Conservation (phyloP, 179 eudicot species). For the Spinacia oleracea region DNA sequence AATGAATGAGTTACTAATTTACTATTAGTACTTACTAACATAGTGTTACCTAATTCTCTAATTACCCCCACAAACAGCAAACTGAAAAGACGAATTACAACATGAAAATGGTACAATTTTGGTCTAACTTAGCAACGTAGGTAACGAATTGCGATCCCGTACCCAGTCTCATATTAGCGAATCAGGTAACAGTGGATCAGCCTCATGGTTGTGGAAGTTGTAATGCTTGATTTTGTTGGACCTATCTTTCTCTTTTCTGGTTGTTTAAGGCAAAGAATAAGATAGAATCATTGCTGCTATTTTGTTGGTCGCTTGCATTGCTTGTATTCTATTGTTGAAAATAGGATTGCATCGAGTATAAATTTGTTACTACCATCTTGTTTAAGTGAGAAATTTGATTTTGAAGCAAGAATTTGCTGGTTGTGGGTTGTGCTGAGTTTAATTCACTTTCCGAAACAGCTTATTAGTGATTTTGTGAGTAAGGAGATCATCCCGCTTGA, state of each 20-base stretch:
- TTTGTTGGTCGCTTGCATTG: not conserved
- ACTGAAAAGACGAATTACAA: no score
- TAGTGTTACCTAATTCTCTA: no score
- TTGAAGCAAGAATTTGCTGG: not conserved
- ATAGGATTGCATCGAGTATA: not conserved
- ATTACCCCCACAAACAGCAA: no score
- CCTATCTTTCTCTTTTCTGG: not conserved
- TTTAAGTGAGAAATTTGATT: not conserved
- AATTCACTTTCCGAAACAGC: constrained; percentile 38
- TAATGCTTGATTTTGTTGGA: not conserved
- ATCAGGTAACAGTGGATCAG: not conserved
- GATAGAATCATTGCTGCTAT: not conserved
- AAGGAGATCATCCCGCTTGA: constrained; percentile 68
- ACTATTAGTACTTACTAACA: not conserved
- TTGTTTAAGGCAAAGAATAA: not conserved
- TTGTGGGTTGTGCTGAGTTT: constrained; percentile 9
- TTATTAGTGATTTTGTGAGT: constrained; percentile 66
- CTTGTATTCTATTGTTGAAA: not conserved
- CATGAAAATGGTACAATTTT: no score
- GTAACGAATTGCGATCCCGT: no score
- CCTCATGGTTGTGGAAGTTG: not conserved
- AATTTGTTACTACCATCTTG: not conserved
- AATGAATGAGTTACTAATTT: no score
- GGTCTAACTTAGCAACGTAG: no score
- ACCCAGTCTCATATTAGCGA: no score